phyloP scores from a whole-genome alignment of 75 land plant genomes.

The Ceratopteris richardii region DNA sequence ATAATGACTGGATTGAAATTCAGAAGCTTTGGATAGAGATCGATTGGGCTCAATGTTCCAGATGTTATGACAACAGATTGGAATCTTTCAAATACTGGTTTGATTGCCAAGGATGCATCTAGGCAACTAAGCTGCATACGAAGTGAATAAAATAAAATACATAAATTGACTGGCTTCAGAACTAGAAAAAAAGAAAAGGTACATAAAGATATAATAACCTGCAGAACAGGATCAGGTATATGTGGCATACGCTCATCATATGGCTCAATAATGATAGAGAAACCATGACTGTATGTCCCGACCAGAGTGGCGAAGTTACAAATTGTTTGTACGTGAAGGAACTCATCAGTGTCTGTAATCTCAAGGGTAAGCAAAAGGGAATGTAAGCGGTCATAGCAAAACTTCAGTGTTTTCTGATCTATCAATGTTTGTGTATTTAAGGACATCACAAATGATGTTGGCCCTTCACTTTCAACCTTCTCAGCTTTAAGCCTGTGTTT shows the following conservation, averaged over 20 bases:
- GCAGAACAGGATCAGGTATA: conserved; percentile 94
- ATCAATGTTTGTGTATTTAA: conserved; percentile 66
- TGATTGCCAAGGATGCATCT: conserved; percentile 98
- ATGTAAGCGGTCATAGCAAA: conserved; percentile 96
- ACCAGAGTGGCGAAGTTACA: conserved; percentile 96
- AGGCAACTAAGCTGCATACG: conserved; percentile 81
- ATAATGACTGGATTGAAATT: conserved; percentile 95
- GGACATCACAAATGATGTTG: conserved; percentile 65
- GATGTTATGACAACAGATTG: conserved; percentile 97
- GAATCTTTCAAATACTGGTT: conserved; percentile 95
- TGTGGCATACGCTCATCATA: conserved; percentile 99
- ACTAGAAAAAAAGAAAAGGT: not conserved
- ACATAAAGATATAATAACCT: conserved; percentile 33
- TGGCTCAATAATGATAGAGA: conserved; percentile 98
- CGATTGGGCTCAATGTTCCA: conserved; percentile 96
- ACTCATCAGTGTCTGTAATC: conserved; percentile 97
- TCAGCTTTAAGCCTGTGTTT: conserved; percentile 64
- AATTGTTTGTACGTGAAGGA: conserved; percentile 80
- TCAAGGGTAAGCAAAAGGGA: conserved; percentile 90
- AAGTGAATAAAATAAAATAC: conserved; percentile 3
- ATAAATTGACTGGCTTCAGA: not conserved
- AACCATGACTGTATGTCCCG: conserved; percentile 86
- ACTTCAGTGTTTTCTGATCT: conserved; percentile 92
- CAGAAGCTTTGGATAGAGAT: conserved; percentile 91
- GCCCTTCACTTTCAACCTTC: conserved; percentile 87